Percentiles rank a stretch among this genome's conserved stretches.
phyloP scores from a whole-genome alignment of 352 stramenopile genomes.

The Globisporangium cederbergense region DNA sequence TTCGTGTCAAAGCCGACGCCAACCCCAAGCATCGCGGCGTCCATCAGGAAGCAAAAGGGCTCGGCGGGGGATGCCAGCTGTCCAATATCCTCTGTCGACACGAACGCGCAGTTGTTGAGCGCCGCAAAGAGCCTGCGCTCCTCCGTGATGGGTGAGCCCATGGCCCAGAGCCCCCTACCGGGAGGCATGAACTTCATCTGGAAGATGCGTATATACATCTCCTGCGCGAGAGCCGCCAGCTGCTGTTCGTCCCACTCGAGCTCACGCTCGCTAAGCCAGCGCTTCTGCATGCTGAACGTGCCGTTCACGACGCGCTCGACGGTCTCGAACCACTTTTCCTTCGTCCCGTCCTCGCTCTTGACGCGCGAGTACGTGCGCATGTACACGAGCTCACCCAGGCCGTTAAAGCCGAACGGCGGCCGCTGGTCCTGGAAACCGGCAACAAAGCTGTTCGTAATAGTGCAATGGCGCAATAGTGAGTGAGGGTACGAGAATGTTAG shows the following conservation, averaged over 20 bases:
- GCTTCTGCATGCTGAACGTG: constrained; percentile 92
- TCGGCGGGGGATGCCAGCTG: constrained; percentile 54
- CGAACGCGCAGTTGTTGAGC: constrained; percentile 94
- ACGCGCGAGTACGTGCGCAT: constrained; percentile 89
- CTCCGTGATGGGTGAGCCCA: constrained; percentile 91
- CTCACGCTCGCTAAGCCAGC: constrained; percentile 55
- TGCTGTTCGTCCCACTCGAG: constrained; percentile 69
- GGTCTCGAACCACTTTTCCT: constrained; percentile 90
- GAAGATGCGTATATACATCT: constrained; percentile 93
- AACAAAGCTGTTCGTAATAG: constrained; percentile 35
- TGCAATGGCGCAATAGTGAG: neutral
- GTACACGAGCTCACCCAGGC: constrained; percentile 92
- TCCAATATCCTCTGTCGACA: constrained; percentile 79
- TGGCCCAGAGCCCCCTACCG: constrained; percentile 91
- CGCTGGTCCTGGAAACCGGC: constrained; percentile 37
- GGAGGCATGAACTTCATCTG: constrained; percentile 94
- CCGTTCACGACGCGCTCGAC: constrained; percentile 92
- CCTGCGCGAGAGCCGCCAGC: constrained; percentile 55
- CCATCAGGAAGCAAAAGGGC: constrained; percentile 95
- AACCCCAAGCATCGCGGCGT: constrained; percentile 92
- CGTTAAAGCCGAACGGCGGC: constrained; percentile 92
- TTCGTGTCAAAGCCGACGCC: constrained; percentile 94
- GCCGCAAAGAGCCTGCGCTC: constrained; percentile 81
- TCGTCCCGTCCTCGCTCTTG: constrained; percentile 60
- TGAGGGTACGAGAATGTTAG: neutral